phyloP scores from a whole-genome alignment of 768 basidiomycete species.

The Porpolomopsis calyptriformis region DNA sequence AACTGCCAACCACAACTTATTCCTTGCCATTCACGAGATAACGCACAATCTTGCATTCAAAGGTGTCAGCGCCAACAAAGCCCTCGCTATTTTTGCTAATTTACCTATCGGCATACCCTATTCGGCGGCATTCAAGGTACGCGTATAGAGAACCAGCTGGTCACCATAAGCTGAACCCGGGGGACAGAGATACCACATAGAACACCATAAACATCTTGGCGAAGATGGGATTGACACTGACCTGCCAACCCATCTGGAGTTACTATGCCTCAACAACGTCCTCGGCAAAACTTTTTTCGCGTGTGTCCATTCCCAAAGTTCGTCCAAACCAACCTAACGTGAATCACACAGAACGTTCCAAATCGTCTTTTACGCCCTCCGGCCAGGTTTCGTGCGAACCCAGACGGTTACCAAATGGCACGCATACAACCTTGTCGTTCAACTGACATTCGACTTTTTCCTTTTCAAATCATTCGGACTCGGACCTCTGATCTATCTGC shows the following conservation, averaged over 20 bases:
- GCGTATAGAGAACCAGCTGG: slow-evolving; percentile 6
- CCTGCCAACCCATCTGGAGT: slow-evolving; percentile 78
- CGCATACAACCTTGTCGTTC: slow-evolving; percentile 56
- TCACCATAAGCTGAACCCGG: slow-evolving; percentile 1
- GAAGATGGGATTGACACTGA: slow-evolving; percentile 97
- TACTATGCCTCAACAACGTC: slow-evolving; percentile 84
- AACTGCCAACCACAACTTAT: slow-evolving; percentile 94
- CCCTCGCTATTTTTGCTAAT: slow-evolving; percentile 85
- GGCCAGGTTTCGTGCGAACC: slow-evolving; percentile 83
- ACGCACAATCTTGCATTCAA: slow-evolving; percentile 95
- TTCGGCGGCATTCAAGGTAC: slow-evolving; percentile 87
- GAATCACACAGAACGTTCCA: slow-evolving; percentile 73
- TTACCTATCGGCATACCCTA: slow-evolving; percentile 92
- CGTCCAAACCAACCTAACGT: background rate
- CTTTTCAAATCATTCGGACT: slow-evolving; percentile 38
- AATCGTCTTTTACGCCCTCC: slow-evolving; percentile 94
- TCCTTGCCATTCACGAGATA: slow-evolving; percentile 97
- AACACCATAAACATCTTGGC: slow-evolving; percentile 92
- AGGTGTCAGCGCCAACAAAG: slow-evolving; percentile 71
- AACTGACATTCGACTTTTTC: slow-evolving; percentile 63
- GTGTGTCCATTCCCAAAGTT: slow-evolving; percentile 39
- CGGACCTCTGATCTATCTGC: slow-evolving; percentile 62
- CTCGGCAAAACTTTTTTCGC: slow-evolving; percentile 97
- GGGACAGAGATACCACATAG: slow-evolving; percentile 76
- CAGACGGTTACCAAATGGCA: slow-evolving; percentile 83